Base-by-base conservation (phyloP, 2,329 filamentous ascomycete genomes). In the Aspergillus latus region DNA sequence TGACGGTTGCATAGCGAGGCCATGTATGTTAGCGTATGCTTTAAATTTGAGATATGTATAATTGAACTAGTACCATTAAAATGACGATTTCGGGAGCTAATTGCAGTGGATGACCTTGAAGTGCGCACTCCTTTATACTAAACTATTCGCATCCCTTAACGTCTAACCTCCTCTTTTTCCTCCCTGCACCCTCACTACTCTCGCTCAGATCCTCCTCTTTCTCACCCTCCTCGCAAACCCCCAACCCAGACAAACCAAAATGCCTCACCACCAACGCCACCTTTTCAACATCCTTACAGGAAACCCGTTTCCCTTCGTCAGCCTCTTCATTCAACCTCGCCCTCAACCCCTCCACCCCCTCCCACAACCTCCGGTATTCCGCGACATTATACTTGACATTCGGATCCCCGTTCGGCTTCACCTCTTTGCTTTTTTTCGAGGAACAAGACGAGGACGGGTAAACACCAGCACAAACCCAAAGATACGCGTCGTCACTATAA, bases 401-500 rank as follows among this genome's bases (percentile, higher is more conserved):
- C 44, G 70, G 52, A 42, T 68, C 66, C 26, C 65, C 66, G 52
- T 64, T 68, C 1, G 59, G 54, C 36, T 58, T 60, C 42, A 59
- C 63, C 32, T 59, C 32, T n/a, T 46, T 42, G 9, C 49, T 29
- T 9, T 15, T 5, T 40, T 40, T 34, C 4, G 32, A 11, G n/a
- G 29, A 32, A n/a, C 7, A 11, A 10, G 29, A 47, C 13, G 26
- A 16, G 26, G 11, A 32, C 26, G 30, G 15, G 46, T 45, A 55
- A 2, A 16, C 60, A 15, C 44, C 54, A 37, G 66, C 15, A 67
- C 69, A 68, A 2, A 78, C 59, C 75, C 76, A 78, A 8, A 69
- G 60, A 50, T 67, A 78, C 21, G 72, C 56, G 59, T 78, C 75
- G 43, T 78, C 76, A 39, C 74, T 76, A 58, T 74, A 78, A 45